Evolutionary conservation across 2,329 filamentous ascomycete genomes (phyloP), one percentile per base, ranked within the genome.

Genomic region (Incumbomyces lentus): DNA sequence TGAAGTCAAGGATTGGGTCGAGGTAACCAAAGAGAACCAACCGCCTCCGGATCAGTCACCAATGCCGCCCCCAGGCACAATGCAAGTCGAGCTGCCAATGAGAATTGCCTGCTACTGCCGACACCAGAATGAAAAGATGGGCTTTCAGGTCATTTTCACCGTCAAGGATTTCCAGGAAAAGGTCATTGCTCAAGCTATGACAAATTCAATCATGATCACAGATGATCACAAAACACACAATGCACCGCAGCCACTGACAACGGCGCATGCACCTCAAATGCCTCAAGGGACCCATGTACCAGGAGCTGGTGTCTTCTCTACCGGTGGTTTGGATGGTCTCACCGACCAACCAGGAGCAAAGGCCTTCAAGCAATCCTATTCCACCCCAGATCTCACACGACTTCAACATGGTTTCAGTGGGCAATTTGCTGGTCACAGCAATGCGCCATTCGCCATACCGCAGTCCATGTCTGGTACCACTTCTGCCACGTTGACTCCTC

Each of bases 41-140:
- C 58, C 64, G 60, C 52, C 70, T 64, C 51, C 63, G 58, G 36
- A 59, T 65, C 41, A 69, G 69, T 17, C 32, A 19, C 33, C n/a
- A n/a, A 33, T 64, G 65, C 17, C 64, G 65, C 68, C 71, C 37
- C 71, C 73, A 39, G 79, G 78, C 42, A 78, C 82, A 6, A 79
- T 86, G 70, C 82, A 87, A 59, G 81, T 94, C 17, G 82, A 89
- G 55, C 79, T 86, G 2, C 88, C 87, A 0, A 95, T 96, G 89
- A 82, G 90, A 8, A 95, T 98, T 58, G 87, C 89, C 18, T 98
- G 90, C 64, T 98, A 96, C 66, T 96, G 90, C 66, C 81, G 90
- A 16, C 90, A 98, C 62, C 90, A 96, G 58, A 81, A 84, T 49
- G 92, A 96, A 67, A 96, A 96, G 68, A 72, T 83, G 55, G 90